Evolutionary conservation across 768 basidiomycete genomes (phyloP), one percentile per base, ranked within the genome.

Genomic region (Thelephora ganbajun): DNA sequence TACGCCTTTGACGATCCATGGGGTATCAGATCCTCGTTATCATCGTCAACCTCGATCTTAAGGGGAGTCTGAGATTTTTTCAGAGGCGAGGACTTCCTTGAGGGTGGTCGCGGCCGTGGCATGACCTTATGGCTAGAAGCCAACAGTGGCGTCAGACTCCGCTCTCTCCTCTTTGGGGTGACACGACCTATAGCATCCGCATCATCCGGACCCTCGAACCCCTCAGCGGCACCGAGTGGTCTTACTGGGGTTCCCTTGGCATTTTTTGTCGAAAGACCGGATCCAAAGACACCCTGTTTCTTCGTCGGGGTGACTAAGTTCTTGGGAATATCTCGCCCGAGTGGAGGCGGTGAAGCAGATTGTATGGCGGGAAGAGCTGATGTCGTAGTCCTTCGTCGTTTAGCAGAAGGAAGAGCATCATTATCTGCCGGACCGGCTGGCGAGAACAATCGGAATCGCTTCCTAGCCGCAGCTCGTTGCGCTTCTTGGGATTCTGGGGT

Each of bases 141-240:
- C 1, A 73, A 60, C 11, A 74, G 66, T 42, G 70, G 70, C 1
- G 63, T 69, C 30, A 70, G 58, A 9, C 63, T 70, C 11, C 67
- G 72, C 41, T 69, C 49, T 7, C 57, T 57, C 39, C 60, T 56
- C 2, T 59, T 54, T 11, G 62, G 61, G 2, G 57, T 57, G 7
- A 48, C 48, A 3, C 16, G 7, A 22, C 22, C 14, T 2, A 41
- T 4, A 14, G 14, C 39, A 2, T 22, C 12, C 3, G 14, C 18
- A 2, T n/a, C 39, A 14, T 30, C 26, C 9, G 59, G 56, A 12
- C 63, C 52, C 14, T 57, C 56, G 1, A 58, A 49, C 11, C 52
- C 45, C 26, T 54, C 51, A n/a, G 54, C 51, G 48, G 62, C 57
- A 11, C 53, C 57, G 22, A 58, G 45, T 16, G 53, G 53, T 44